Evolutionary conservation across 2,329 filamentous ascomycete species (phyloP).

Genomic region (Exophiala aquamarina): DNA sequence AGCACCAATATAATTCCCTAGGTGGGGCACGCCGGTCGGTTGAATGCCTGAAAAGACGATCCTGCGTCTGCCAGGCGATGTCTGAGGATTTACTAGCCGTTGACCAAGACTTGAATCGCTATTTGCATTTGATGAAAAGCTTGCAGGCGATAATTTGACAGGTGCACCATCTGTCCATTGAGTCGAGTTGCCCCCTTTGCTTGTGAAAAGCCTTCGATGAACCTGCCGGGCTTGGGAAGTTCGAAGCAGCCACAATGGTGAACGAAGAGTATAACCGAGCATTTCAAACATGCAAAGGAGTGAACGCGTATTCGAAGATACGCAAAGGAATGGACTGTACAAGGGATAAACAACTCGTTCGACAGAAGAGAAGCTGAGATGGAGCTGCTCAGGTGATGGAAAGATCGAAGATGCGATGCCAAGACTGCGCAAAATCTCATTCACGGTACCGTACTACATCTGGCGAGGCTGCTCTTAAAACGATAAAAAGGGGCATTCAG

Average conservation of each 20-base stretch:
- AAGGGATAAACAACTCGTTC: not conserved
- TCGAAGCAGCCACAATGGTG: slow-evolving; percentile 2
- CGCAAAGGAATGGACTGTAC: not conserved
- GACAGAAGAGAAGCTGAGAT: not conserved
- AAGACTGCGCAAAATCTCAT: too few relatives aligned
- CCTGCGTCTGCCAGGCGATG: too few relatives aligned
- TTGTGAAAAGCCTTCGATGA: not conserved
- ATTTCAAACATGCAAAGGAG: slow-evolving; percentile 19
- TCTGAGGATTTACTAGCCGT: too few relatives aligned
- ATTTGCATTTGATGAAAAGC: not conserved
- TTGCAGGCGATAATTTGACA: not conserved
- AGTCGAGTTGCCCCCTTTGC: slow-evolving; percentile 7
- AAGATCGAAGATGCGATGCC: not conserved
- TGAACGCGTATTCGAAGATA: slow-evolving; percentile 14
- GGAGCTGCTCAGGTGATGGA: too few relatives aligned
- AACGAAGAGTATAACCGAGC: slow-evolving; percentile 4
- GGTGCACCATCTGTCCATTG: not conserved
- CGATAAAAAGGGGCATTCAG: too few relatives aligned
- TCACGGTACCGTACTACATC: too few relatives aligned
- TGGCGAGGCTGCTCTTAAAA: too few relatives aligned
- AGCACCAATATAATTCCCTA: slow-evolving; percentile 94
- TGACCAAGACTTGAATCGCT: not conserved
- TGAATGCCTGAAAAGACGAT: slow-evolving; percentile 90
- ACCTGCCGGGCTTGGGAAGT: slow-evolving; percentile 2
- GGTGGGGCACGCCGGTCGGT: slow-evolving; percentile 87